Base-by-base conservation (phyloP, 352 stramenopile genomes). In the Phytopythium kandeliae region DNA sequence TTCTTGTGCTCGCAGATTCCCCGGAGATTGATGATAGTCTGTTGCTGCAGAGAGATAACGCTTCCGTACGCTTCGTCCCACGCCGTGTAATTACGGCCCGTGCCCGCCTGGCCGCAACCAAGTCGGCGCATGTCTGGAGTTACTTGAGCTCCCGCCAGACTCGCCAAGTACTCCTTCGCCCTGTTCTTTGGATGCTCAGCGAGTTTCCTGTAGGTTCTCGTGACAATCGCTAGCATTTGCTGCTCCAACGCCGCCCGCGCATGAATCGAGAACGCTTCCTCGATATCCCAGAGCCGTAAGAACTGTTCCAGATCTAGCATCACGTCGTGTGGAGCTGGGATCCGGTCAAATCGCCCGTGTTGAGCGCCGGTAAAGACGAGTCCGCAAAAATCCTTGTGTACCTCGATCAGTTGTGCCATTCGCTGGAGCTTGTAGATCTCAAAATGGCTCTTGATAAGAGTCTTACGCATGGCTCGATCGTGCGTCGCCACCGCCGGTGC, bases 21-120 rank as follows among this genome's bases (percentile, higher is more conserved):
- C 4, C 71, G 64, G 5, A 90, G 59, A 22, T 69, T 78, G 8
- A 65, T 73, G 28, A 92, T 80, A 0, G 77, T 87, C 40, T 92
- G 78, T 36, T 92, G 84, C 55, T 95, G 84, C 4, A 92, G 50
- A 24, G 74, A 61, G 17, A 90, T 69, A 0, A 94, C 74, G n/a
- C 72, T 85, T 1, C 42, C 63, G n/a, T 86, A 92, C 1, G 79
- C 84, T 63, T 90, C 74, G 58, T 89, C 67, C 84, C 81, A 95
- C 16, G 58, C 62, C 21, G 49, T 40, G 48, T 62, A 73, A 9
- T 67, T 51, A 2, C 69, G 62, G 2, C 62, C 67, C 2, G 75
- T 58, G 17, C 78, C 75, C 2, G 40, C 54, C 7, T 62, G 54
- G 8, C 53, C 9, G 2, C 47, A 52, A 60, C 63, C 50, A 3